Evolutionary conservation across 148 eudicot genomes (phyloP).

Genomic region (Fagopyrum esculentum): DNA sequence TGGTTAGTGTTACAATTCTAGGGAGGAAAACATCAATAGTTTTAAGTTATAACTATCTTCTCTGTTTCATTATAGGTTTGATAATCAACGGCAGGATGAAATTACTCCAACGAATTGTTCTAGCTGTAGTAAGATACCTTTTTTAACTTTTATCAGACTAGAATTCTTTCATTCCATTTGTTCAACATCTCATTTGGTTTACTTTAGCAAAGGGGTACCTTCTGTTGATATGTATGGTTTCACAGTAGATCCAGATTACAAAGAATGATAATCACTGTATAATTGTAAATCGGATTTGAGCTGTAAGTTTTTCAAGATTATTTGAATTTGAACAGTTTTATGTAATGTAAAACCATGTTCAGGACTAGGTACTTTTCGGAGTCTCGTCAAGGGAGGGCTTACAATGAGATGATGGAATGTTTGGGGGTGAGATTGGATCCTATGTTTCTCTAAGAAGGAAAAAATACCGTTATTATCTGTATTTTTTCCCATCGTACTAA

Average conservation of each 20-base stretch:
- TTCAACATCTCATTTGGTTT: too few species aligned
- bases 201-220: too few species aligned
- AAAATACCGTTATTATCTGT: background rate
- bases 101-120: too few species aligned
- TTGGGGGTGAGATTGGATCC: conserved; percentile 75
- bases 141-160: too few species aligned
- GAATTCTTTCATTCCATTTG: too few species aligned
- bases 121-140: too few species aligned
- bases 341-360: conserved; percentile 18
- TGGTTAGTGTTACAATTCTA: too few species aligned
- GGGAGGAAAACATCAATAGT: too few species aligned
- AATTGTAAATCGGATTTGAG: background rate
- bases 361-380: conserved; percentile 99
- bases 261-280: conserved; percentile 63
- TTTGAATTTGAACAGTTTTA: background rate
- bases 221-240: conserved; percentile 97
- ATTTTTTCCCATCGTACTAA: background rate
- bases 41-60: too few species aligned
- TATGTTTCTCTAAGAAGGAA: background rate
- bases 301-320: background rate
- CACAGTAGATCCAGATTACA: conserved; percentile 97
- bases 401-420: conserved; percentile 99
- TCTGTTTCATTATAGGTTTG: too few species aligned
- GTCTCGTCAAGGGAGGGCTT: conserved; percentile 94
- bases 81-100: too few species aligned